Conservation (phyloP, 2,329 filamentous ascomycete genomes). For the Alternaria triticimaculans region DNA sequence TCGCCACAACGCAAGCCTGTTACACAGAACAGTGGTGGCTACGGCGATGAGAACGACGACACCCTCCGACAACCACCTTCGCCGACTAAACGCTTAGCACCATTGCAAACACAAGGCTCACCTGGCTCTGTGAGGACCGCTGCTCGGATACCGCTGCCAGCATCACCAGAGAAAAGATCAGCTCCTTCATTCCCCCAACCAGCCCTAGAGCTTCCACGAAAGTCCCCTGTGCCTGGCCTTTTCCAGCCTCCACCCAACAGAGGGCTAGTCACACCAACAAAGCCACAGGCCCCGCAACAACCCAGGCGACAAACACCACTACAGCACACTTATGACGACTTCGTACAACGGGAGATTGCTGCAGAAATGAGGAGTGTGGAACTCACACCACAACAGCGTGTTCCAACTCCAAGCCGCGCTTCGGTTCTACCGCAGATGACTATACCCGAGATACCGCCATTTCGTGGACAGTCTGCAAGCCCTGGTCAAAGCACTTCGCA, state of each 20-base stretch:
- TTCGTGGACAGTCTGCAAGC: slow-evolving; percentile 31
- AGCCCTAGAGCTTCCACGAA: slow-evolving; percentile 35
- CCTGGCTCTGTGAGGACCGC: slow-evolving; percentile 52
- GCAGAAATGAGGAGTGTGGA: slow-evolving; percentile 51
- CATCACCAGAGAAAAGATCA: slow-evolving; percentile 52
- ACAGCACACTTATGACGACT: slow-evolving; percentile 52
- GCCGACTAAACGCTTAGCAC: slow-evolving; percentile 50
- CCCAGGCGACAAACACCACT: slow-evolving; percentile 43
- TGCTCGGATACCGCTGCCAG: slow-evolving; percentile 54
- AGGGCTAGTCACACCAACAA: slow-evolving; percentile 38
- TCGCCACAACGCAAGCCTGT: slow-evolving; percentile 47
- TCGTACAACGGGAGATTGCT: slow-evolving; percentile 57
- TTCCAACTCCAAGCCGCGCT: slow-evolving; percentile 42
- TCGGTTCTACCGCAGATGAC: slow-evolving; percentile 41
- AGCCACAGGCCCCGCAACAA: slow-evolving; percentile 42
- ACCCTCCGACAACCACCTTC: slow-evolving; percentile 50
- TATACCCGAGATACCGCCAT: slow-evolving; percentile 46
- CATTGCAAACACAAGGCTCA: slow-evolving; percentile 43
- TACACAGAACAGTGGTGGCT: slow-evolving; percentile 26
- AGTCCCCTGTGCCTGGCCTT: slow-evolving; percentile 40
- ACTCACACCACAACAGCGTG: slow-evolving; percentile 36
- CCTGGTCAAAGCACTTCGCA: slow-evolving; percentile 13
- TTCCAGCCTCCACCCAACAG: slow-evolving; percentile 42
- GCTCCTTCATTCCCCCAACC: slow-evolving; percentile 41
- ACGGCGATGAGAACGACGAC: slow-evolving; percentile 48